These are phyloP conservation scores for Pulveroboletus frians DNA, from an alignment of 768 basidiomycete species.

Conservation along the genomic window DNA sequence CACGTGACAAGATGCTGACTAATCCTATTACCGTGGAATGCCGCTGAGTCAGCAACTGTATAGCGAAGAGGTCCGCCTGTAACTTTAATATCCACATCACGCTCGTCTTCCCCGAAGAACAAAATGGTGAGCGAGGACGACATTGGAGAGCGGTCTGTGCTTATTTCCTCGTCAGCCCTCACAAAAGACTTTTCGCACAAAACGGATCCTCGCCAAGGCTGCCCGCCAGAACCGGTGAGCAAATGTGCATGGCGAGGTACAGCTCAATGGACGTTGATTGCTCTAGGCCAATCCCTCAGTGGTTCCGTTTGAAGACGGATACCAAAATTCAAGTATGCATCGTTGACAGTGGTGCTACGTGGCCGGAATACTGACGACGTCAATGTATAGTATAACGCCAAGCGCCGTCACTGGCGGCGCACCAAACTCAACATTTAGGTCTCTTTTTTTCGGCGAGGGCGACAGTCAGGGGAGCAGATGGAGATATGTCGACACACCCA, in stretches of 20 bases:
- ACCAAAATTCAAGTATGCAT: constrained; percentile 80
- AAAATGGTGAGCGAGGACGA: constrained; percentile 41
- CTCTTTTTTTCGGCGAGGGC: constrained; percentile 1
- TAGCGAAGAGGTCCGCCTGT: constrained; percentile 22
- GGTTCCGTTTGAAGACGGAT: constrained; percentile 97
- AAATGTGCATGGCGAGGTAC: neutral
- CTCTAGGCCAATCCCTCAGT: constrained; percentile 90
- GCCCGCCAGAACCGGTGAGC: constrained; percentile 89
- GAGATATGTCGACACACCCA: constrained; percentile 16
- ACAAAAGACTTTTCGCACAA: constrained; percentile 97
- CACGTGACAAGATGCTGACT: constrained; percentile 7
- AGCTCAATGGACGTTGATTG: neutral
- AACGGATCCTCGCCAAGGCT: constrained; percentile 96
- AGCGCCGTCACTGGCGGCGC: constrained; percentile 98
- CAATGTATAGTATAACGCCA: constrained; percentile 72
- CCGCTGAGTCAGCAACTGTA: constrained; percentile 40
- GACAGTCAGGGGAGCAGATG: constrained; percentile 5
- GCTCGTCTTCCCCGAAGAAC: constrained; percentile 31
- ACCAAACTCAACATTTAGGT: constrained; percentile 95
- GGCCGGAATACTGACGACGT: neutral
- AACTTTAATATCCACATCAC: constrained; percentile 32
- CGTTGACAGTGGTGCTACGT: neutral
- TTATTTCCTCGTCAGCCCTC: constrained; percentile 64
- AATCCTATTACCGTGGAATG: constrained; percentile 1
- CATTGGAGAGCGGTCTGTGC: neutral